Base-by-base conservation (phyloP, 345 rosid genomes). In the Gossypium raimondii region DNA sequence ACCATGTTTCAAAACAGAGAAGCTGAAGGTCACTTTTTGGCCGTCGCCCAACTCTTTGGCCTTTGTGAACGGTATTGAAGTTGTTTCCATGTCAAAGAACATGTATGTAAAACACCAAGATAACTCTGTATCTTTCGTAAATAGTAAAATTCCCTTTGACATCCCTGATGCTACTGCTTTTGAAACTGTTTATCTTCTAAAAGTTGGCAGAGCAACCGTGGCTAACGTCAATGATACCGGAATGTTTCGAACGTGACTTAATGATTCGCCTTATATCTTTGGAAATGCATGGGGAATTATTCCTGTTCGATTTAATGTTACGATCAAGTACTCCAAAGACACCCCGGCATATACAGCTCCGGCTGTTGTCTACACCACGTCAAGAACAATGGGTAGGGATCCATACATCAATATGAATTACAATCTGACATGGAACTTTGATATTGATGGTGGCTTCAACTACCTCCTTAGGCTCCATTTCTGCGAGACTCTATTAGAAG, bases 401-500 rank as follows among this genome's bases (percentile, higher is more conserved):
- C 53, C 69, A 38, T 29, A 0, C 0, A 11, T 68, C n/a, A 83
- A 76, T 75, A 0, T 5, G 89, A 9, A 43, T 0, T 77, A 4
- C 38, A 34, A 34, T 34, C 38, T 34, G 6, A 34, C 38, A 3
- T 34, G 38, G 38, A 34, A 3, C 38, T 34, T 83, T 22, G 11
- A 25, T 9, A 81, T 83, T 22, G 85, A 86, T 24, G 2, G 75
- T 18, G 78, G 79, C 9, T 86, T 86, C 81, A 55, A 41, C 0
- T 85, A 85, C 71, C 67, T 85, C 9, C 73, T 85, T 45, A 77
- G 87, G 71, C 69, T 87, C 7, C 85, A 87, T 67, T 87, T 87
- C 5, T 87, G 88, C n/a, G 87, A 87, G 75, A 61, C 73, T 68
- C 75, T 71, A 24, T 0, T 0, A 0, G 50, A 75, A 47, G 16